Percentiles rank a stretch among this genome's conserved stretches.
These are phyloP conservation scores for Botrytis paeoniae DNA, from an alignment of 2,329 filamentous ascomycete genomes.

Conservation along the genomic window DNA sequence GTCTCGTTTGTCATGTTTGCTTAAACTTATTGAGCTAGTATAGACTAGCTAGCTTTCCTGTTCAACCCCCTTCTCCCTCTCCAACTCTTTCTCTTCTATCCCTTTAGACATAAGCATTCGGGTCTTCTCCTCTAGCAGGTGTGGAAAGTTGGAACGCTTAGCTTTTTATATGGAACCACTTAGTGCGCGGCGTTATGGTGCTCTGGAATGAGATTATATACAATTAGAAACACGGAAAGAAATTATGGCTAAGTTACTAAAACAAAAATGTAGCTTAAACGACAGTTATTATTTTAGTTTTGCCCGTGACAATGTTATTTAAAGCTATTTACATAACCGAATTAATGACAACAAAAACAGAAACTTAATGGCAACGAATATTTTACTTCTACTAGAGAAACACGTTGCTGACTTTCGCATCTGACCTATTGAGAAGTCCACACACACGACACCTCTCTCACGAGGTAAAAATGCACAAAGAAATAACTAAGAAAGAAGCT, in stretches of 20 bases:
- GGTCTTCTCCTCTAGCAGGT: fast-evolving
- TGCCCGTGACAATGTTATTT: neutral
- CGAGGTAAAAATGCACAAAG: neutral
- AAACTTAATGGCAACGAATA: neutral
- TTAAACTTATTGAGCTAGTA: neutral
- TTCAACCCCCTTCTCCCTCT: neutral
- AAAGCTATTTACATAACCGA: neutral
- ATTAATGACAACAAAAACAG: neutral
- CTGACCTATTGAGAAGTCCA: neutral
- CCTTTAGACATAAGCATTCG: neutral
- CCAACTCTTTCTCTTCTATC: neutral
- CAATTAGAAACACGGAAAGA: neutral
- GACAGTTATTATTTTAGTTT: neutral
- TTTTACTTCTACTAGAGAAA: neutral
- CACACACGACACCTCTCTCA: neutral
- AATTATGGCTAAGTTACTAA: neutral
- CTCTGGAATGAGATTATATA: neutral
- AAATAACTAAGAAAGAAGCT: neutral
- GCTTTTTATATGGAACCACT: fast-evolving
- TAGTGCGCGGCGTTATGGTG: fast-evolving
- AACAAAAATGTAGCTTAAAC: neutral
- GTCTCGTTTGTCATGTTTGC: neutral
- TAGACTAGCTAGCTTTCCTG: neutral
- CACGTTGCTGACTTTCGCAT: neutral
- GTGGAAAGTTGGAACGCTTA: neutral